phyloP scores from a whole-genome alignment of 805 yeast genomes.

The Pichia heedii region DNA sequence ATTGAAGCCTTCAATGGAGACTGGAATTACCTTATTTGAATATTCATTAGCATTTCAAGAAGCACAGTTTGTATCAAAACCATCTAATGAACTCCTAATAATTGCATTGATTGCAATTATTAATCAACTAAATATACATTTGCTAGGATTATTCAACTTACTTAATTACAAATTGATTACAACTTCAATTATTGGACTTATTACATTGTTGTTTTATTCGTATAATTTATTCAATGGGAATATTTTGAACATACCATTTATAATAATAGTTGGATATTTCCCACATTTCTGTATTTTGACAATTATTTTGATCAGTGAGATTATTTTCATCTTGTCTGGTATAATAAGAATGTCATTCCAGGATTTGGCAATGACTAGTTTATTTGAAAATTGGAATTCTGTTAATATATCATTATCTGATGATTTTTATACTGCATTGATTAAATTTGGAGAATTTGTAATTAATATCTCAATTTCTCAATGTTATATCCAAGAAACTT shows the following conservation, averaged over 20 bases:
- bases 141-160: constrained; percentile 46
- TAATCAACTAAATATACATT: constrained; percentile 54
- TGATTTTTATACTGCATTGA: constrained; percentile 57
- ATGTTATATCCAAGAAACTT: constrained; percentile 53
- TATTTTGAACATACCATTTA: constrained; percentile 42
- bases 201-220: constrained; percentile 41
- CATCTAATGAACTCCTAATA: constrained; percentile 43
- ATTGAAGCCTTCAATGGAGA: constrained; percentile 47
- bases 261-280: constrained; percentile 47
- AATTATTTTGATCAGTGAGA: constrained; percentile 42
- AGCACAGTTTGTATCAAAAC: constrained; percentile 41
- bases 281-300: constrained; percentile 55
- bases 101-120: constrained; percentile 47
- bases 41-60: constrained; percentile 72
- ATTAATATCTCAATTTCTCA: constrained; percentile 60
- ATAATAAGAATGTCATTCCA: constrained; percentile 41
- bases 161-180: constrained; percentile 54
- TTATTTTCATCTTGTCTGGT: constrained; percentile 50
- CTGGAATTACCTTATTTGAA: constrained; percentile 67
- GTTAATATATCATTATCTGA: constrained; percentile 39
- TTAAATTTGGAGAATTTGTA: constrained; percentile 53
- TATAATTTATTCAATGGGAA: constrained; percentile 33
- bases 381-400: constrained; percentile 21
- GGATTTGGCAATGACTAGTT: constrained; percentile 24
- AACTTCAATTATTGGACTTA: constrained; percentile 49